Conservation (phyloP, 352 stramenopile species). For the Phytophthora podocarpi region DNA sequence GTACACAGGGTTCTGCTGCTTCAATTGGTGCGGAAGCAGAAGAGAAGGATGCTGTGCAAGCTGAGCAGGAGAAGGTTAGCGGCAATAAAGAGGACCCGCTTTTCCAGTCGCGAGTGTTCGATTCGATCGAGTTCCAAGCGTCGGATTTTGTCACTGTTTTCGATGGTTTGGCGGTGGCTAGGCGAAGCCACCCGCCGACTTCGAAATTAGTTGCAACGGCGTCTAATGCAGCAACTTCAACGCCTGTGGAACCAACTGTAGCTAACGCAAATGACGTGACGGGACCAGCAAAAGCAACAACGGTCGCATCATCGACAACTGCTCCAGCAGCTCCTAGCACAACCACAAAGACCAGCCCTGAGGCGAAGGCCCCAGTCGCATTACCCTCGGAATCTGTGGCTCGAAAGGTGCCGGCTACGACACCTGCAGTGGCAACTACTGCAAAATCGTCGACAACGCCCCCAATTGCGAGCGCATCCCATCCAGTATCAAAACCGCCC, state of each 20-base stretch:
- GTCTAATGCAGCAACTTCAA: conserved; percentile 14
- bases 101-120: conserved; percentile 51
- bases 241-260: background rate
- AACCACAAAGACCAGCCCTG: background rate
- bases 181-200: conserved; percentile 34
- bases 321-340: background rate
- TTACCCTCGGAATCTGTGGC: background rate
- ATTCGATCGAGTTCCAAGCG: conserved; percentile 40
- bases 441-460: background rate
- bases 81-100: conserved; percentile 1
- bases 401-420: background rate
- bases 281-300: conserved; percentile 3
- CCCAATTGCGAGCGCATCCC: background rate
- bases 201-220: conserved; percentile 1
- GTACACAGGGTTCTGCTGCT: background rate
- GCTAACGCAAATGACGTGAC: conserved; percentile 4
- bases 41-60: background rate
- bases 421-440: background rate
- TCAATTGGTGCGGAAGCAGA: background rate
- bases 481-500: background rate
- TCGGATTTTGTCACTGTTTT: conserved; percentile 49
- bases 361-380: background rate
- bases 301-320: background rate
- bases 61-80: background rate
- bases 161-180: conserved; percentile 45